phyloP scores from a whole-genome alignment of 2,329 filamentous ascomycete genomes.

The Stagonosporopsis chrysanthemi region DNA sequence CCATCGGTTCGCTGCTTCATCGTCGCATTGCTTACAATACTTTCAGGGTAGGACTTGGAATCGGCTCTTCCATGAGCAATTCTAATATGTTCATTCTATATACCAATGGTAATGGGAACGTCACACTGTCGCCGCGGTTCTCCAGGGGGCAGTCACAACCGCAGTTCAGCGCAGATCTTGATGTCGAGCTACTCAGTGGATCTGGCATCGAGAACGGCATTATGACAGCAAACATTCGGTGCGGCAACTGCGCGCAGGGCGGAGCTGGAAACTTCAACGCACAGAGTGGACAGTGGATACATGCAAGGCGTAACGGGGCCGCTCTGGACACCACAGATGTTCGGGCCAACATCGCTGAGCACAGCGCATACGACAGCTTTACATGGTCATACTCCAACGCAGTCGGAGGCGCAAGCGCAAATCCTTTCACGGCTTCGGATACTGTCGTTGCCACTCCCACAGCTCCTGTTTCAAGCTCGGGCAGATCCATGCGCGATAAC shows the following conservation, averaged over 20 bases:
- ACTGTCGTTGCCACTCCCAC: constrained; percentile 30
- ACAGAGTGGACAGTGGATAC: constrained; percentile 56
- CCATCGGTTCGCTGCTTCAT: not conserved
- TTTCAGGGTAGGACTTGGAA: constrained; percentile 62
- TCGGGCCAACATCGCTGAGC: constrained; percentile 3
- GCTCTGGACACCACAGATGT: constrained; percentile 54
- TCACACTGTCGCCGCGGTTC: constrained; percentile 67
- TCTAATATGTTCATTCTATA: constrained; percentile 71
- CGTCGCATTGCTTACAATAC: not conserved
- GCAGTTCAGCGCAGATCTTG: constrained; percentile 50
- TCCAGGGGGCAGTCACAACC: constrained; percentile 61
- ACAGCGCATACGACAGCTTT: constrained; percentile 11
- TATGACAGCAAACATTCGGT: constrained; percentile 67
- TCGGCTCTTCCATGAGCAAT: constrained; percentile 62
- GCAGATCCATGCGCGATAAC: constrained; percentile 14
- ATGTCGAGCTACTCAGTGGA: constrained; percentile 64
- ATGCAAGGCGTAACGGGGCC: constrained; percentile 52
- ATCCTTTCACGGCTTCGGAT: constrained; percentile 17
- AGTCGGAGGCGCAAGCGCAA: constrained; percentile 18
- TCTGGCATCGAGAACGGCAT: constrained; percentile 62
- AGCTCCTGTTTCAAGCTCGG: not conserved
- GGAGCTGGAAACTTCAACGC: constrained; percentile 55
- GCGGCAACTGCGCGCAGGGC: constrained; percentile 55
- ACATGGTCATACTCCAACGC: constrained; percentile 18
- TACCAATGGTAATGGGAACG: constrained; percentile 58